These are phyloP conservation scores for Exophiala oligosperma DNA, from an alignment of 2,329 filamentous ascomycete genomes.

Conservation along the genomic window DNA sequence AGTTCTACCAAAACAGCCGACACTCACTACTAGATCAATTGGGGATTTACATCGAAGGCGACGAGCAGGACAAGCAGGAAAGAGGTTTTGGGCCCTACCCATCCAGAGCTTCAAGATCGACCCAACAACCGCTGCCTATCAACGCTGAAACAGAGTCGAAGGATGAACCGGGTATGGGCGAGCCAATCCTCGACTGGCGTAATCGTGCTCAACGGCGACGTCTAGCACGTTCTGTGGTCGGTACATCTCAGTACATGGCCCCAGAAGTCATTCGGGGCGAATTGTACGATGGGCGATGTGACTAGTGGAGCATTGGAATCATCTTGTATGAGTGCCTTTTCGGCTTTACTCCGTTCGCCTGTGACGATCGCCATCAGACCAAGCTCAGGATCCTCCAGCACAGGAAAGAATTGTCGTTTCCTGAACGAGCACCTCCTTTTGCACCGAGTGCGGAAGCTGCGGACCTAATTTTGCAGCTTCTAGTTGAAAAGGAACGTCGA, in stretches of 20 bases:
- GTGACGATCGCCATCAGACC: conserved; percentile 76
- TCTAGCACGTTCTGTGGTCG: conserved; percentile 81
- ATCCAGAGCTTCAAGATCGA: conserved; percentile 27
- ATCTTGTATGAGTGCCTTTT: conserved; percentile 95
- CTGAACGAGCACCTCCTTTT: conserved; percentile 48
- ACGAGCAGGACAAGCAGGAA: conserved; percentile 67
- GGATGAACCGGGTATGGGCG: conserved; percentile 30
- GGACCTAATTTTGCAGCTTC: conserved; percentile 70
- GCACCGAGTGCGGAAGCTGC: conserved; percentile 62
- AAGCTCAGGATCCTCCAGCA: conserved; percentile 84
- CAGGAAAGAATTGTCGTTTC: conserved; percentile 68
- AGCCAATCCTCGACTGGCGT: conserved; percentile 67
- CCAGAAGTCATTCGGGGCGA: conserved; percentile 85
- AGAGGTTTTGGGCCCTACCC: conserved; percentile 41
- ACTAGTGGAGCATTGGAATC: conserved; percentile 95
- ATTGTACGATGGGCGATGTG: conserved; percentile 86
- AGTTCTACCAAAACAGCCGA: conserved; percentile 81
- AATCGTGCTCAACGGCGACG: conserved; percentile 68
- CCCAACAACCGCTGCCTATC: too few species aligned
- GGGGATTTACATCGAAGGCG: conserved; percentile 71
- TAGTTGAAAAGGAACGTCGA: conserved; percentile 72
- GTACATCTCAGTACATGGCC: conserved; percentile 98
- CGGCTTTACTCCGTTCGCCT: conserved; percentile 85
- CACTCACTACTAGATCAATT: conserved; percentile 76
- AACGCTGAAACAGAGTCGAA: not conserved